phyloP scores from a whole-genome alignment of 768 basidiomycete genomes.

The Hortiboletus campestris region DNA sequence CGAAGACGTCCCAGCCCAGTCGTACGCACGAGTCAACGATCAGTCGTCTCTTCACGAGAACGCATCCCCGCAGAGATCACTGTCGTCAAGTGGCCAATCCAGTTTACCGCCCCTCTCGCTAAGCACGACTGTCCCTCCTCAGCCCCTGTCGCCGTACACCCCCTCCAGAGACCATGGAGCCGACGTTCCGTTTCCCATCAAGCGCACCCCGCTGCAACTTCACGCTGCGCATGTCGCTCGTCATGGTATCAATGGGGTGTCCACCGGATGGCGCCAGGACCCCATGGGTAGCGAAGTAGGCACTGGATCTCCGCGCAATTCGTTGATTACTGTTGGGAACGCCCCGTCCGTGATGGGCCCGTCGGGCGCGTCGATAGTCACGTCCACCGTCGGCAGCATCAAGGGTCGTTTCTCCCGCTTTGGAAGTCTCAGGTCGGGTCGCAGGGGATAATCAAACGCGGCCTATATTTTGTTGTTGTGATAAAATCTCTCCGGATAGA shows the following conservation, averaged over 20 bases:
- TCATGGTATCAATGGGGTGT: constrained; percentile 80
- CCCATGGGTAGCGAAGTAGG: constrained; percentile 39
- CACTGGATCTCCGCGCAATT: constrained; percentile 64
- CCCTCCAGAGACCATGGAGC: constrained; percentile 17
- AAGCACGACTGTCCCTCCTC: constrained; percentile 45
- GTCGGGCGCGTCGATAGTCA: constrained; percentile 57
- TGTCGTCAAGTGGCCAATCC: constrained; percentile 46
- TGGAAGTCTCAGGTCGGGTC: constrained; percentile 63
- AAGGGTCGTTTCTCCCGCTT: constrained; percentile 75
- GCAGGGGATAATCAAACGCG: constrained; percentile 25
- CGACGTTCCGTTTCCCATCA: constrained; percentile 30
- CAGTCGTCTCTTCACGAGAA: constrained; percentile 47
- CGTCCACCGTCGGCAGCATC: constrained; percentile 65
- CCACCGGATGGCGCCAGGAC: constrained; percentile 69
- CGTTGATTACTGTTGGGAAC: constrained; percentile 71
- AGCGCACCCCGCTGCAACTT: constrained; percentile 75
- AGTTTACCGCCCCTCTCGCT: constrained; percentile 48
- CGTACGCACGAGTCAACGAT: constrained; percentile 43
- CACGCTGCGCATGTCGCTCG: constrained; percentile 79
- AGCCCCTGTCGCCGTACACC: constrained; percentile 40
- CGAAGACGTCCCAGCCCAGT: constrained; percentile 43
- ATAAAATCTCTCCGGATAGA: background rate
- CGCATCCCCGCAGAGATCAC: constrained; percentile 45
- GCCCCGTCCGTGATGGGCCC: constrained; percentile 34
- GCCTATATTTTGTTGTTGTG: background rate